Percentiles rank a stretch among this genome's conserved stretches.
phyloP scores from a whole-genome alignment of 169 alveolate species.

The Besnoitia besnoiti region DNA sequence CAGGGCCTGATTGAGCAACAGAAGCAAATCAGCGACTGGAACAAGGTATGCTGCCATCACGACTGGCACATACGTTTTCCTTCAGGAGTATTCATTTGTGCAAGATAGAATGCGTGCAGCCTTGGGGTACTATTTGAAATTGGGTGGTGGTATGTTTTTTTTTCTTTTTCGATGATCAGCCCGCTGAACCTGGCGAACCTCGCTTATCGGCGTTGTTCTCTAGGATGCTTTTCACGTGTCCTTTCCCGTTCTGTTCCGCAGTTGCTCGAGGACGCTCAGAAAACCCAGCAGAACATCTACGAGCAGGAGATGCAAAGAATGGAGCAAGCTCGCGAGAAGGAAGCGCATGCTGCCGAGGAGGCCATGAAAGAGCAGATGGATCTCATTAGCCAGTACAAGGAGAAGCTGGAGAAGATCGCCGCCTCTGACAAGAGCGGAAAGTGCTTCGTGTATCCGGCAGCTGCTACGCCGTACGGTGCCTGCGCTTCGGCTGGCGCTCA shows the following conservation, averaged over 20 bases:
- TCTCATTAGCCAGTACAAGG: conserved; percentile 58
- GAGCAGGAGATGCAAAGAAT: conserved; percentile 66
- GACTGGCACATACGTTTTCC: neutral
- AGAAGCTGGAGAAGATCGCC: conserved; percentile 70
- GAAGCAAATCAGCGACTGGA: conserved; percentile 70
- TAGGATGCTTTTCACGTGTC: neutral
- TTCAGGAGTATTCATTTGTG: too few species aligned
- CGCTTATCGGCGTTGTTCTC: too few species aligned
- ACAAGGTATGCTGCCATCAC: conserved; percentile 45
- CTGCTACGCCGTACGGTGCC: conserved; percentile 83
- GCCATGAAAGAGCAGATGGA: conserved; percentile 65
- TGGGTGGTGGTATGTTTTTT: too few species aligned
- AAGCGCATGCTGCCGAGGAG: conserved; percentile 65
- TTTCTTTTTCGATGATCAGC: too few species aligned
- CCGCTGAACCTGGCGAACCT: too few species aligned
- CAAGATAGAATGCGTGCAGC: neutral
- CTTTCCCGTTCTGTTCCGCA: conserved; percentile 20
- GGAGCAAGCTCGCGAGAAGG: conserved; percentile 64
- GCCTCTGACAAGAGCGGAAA: conserved; percentile 76
- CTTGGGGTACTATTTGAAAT: too few species aligned
- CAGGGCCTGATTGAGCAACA: conserved; percentile 71
- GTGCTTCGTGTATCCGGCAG: conserved; percentile 87
- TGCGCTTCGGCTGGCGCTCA: conserved; percentile 89
- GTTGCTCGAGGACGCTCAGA: conserved; percentile 71
- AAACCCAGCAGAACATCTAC: conserved; percentile 69